Base-by-base conservation (phyloP, 2,329 filamentous ascomycete genomes). In the Epichloe aotearoae region DNA sequence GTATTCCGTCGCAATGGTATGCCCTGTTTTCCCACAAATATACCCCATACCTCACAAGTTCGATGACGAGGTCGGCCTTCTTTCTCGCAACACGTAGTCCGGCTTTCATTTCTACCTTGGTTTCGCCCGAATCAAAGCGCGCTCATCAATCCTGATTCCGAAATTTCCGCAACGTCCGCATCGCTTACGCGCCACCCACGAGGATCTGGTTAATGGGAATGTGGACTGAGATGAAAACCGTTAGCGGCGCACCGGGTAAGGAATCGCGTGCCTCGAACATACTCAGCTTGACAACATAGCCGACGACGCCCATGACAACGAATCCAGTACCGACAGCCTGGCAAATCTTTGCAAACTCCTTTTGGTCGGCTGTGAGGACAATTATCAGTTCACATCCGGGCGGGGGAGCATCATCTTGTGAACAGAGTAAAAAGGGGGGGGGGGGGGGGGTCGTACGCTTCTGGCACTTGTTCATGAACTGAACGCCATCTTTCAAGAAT, bases 231-330 rank as follows among this genome's bases (percentile, higher is more conserved):
- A 30, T 23, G 3, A 0, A 10, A 30, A 30, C 30, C 15, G 23
- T 49, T 17, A 49, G 42, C 23, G 5, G 7, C 48, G 33, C 26
- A 40, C 3, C 0, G 23, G 14, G 11, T 5, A 17, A 23, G 14
- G 19, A 30, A 7, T 39, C 15, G 23, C 17, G 39, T 14, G 47
- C 20, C 30, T 44, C 5, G 6, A 57, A 57, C 76, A 47, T 72
- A 82, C 79, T 82, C 62, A 85, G 73, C 74, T 85, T 84, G 63
- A 85, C 80, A 55, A 85, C 67, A 68, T 84, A 85, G 55, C 82
- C 82, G 52, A 84, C 82, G 46, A 79, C 78, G 55, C 81, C 81
- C 81, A 84, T 84, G 66, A 84, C 76, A 55, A 85, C 66, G 69
- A 85, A 85, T 53, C 82, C 82, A 55, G 83, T 75, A 52, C 81